These are phyloP conservation scores for Penicillium digitatum DNA, from an alignment of 2,329 filamentous ascomycete species.

Conservation along the genomic window DNA sequence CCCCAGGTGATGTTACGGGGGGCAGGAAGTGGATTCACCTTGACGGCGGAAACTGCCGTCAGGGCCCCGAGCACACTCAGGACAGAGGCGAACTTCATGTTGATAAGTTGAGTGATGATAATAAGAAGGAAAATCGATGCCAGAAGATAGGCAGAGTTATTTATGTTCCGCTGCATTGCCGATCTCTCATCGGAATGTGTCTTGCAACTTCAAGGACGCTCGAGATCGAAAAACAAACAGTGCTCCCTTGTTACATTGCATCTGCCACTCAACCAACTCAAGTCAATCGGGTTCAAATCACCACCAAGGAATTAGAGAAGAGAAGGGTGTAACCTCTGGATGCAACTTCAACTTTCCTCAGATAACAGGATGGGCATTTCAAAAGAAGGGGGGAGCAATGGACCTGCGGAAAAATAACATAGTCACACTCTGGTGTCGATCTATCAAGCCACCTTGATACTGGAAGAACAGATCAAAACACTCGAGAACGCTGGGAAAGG, in stretches of 20 bases:
- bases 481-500: not conserved
- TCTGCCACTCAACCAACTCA: not conserved
- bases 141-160: conserved; percentile 10
- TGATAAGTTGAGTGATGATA: conserved; percentile 7
- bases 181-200: conserved; percentile 15
- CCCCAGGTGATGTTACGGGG: conserved; percentile 54
- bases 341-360: conserved; percentile 5
- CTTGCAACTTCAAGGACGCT: not conserved
- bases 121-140: not conserved
- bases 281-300: not conserved
- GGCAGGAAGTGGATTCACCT: conserved; percentile 54
- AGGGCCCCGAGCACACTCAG: conserved; percentile 32
- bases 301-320: not conserved
- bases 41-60: conserved; percentile 43
- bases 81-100: conserved; percentile 29
- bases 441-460: not conserved
- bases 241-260: not conserved
- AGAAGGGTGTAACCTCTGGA: conserved; percentile 15
- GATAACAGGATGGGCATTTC: not conserved
- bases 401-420: not conserved
- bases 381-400: not conserved
- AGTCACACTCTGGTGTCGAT: not conserved
- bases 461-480: not conserved
- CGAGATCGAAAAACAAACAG: not conserved
- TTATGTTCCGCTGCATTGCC: conserved; percentile 16